Evolutionary conservation across 176 grass and related monocot genomes (phyloP).

Genomic region (Paspalum vaginatum): DNA sequence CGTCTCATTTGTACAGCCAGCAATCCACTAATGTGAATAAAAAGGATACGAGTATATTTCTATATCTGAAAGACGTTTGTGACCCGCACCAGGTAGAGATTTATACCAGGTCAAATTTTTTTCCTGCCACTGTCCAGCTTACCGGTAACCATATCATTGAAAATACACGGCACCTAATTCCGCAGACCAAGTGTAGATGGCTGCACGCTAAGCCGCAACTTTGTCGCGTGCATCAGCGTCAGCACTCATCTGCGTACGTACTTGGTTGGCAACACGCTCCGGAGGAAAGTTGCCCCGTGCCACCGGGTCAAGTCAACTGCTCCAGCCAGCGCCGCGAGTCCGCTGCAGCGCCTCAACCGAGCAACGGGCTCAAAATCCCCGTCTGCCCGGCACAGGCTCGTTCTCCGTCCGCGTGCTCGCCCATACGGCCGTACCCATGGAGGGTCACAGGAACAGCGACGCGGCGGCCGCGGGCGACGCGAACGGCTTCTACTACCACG

Average conservation of each 20-base stretch:
- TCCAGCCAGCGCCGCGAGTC: too few species aligned
- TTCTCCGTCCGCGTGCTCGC: not conserved
- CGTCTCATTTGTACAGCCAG: too few species aligned
- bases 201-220: not conserved
- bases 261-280: not conserved
- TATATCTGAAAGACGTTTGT: too few species aligned
- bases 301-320: conserved; percentile 21
- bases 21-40: too few species aligned
- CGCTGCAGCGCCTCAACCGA: too few species aligned
- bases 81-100: too few species aligned
- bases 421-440: too few species aligned
- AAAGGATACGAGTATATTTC: too few species aligned
- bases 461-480: not conserved
- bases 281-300: conserved; percentile 9
- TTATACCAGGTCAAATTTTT: conserved; percentile 3
- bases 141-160: not conserved
- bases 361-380: too few species aligned
- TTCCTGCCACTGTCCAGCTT: not conserved
- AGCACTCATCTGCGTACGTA: not conserved
- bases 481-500: conserved; percentile 25
- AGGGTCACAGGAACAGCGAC: not conserved
- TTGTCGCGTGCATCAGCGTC: not conserved
- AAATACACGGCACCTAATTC: not conserved
- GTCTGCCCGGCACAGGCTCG: not conserved
- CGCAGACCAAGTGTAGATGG: not conserved